These are phyloP conservation scores for Parathielavia hyrcaniae DNA, from an alignment of 495 filamentous ascomycete genomes.

Conservation along the genomic window DNA sequence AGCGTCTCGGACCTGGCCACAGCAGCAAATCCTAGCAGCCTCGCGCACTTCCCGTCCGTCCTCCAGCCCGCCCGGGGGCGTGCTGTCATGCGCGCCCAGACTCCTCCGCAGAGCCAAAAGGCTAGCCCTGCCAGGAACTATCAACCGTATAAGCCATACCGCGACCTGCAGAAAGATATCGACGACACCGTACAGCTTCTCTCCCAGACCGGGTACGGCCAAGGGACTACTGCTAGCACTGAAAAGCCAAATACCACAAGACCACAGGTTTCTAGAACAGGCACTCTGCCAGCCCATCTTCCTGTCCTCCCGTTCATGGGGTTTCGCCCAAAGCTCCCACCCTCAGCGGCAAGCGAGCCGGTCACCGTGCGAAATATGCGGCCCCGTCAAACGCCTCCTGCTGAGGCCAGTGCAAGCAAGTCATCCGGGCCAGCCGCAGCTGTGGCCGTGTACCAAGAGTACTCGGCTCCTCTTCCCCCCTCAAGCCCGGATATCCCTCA, in stretches of 20 bases:
- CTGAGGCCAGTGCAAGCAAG: neutral
- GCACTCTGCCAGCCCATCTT: slow-evolving; percentile 29
- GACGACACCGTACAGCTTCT: slow-evolving; percentile 21
- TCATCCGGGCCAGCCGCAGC: neutral
- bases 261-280: slow-evolving; percentile 22
- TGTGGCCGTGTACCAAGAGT: neutral
- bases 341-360: slow-evolving; percentile 11
- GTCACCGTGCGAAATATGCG: slow-evolving; percentile 1
- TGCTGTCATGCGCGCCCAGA: slow-evolving; percentile 9
- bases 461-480: slow-evolving; percentile 14
- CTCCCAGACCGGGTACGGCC: slow-evolving; percentile 10
- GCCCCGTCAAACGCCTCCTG: slow-evolving; percentile 4
- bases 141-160: slow-evolving; percentile 22
- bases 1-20: slow-evolving; percentile 2
- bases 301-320: slow-evolving; percentile 30
- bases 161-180: slow-evolving; percentile 16
- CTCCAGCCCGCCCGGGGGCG: slow-evolving; percentile 36
- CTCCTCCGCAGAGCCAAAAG: slow-evolving; percentile 13
- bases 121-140: slow-evolving; percentile 13
- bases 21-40: neutral
- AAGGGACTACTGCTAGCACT: neutral
- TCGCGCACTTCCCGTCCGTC: slow-evolving; percentile 29
- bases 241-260: neutral
- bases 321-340: slow-evolving; percentile 12
- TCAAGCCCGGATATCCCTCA: slow-evolving; percentile 17